Base-by-base conservation (phyloP, 495 filamentous ascomycete genomes). In the Hypoxylon fuscum region DNA sequence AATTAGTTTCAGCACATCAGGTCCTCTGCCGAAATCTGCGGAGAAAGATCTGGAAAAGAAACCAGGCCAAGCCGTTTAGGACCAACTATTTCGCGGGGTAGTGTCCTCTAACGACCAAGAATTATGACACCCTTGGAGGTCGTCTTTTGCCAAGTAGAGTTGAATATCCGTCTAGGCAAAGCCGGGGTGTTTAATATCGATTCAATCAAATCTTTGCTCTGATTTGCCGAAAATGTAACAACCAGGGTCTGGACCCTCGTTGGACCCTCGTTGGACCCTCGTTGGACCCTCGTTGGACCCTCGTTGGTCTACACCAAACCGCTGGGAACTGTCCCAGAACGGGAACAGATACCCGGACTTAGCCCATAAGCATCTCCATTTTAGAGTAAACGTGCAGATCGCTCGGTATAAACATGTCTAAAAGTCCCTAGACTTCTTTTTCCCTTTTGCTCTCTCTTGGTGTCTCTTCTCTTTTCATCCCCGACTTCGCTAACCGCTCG, bases 91-190 rank as follows among this genome's bases (percentile, higher is more conserved):
- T 56, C 63, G 63, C 63, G 63, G 63, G 63, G 63, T 53, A 66
- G 51, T 41, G 41, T 66, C 44, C 23, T 46, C 45, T 31, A 61
- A 45, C 56, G 25, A 56, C 40, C 20, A 56, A 44, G 38, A 20
- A 25, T 47, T 10, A 27, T 3, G 32, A 23, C 44, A 49, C 34
- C 50, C 59, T 56, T 25, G 44, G 22, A 48, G 23, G 55, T 47
- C 17, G 51, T 55, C 44, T 68, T 67, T 65, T 59, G 56, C 56
- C 60, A 54, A 59, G 60, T 63, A 34, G 25, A 60, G 62, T 37
- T 54, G 54, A 68, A 62, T 59, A 68, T 60, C 68, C 64, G 65
- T 49, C 44, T 55, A 57, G 61, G 64, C 68, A 46, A 62, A 23
- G 38, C 68, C 50, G 53, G 68, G 61, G 31, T 55, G 23, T 56